These are phyloP conservation scores for Fusarium drepaniforme DNA, from an alignment of 2,329 filamentous ascomycete species.

Conservation along the genomic window DNA sequence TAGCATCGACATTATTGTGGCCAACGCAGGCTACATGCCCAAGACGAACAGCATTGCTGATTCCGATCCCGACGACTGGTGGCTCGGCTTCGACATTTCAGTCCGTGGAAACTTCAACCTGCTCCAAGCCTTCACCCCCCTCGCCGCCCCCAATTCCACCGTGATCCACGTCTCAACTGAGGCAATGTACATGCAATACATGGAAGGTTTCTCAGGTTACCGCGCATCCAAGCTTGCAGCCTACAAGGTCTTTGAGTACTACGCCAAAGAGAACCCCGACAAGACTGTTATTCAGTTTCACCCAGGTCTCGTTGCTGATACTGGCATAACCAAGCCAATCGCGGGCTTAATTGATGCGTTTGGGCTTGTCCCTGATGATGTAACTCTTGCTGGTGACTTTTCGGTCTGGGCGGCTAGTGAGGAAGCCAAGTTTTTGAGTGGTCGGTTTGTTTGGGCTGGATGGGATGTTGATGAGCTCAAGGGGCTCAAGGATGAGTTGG, in stretches of 20 bases:
- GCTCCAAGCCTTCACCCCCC: conserved; percentile 42
- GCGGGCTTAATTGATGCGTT: conserved; percentile 12
- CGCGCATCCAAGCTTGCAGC: conserved; percentile 56
- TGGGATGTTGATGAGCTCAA: conserved; percentile 66
- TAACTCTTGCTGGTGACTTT: conserved; percentile 55
- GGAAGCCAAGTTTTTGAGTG: conserved; percentile 60
- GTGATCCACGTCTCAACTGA: conserved; percentile 41
- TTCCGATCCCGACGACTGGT: conserved; percentile 40
- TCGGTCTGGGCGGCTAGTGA: conserved; percentile 57
- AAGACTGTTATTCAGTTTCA: conserved; percentile 57
- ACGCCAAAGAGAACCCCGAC: conserved; percentile 54
- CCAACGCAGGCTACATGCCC: conserved; percentile 47
- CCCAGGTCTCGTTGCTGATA: conserved; percentile 54
- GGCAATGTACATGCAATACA: conserved; percentile 40
- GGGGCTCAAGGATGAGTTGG: conserved; percentile 50
- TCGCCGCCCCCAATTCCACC: conserved; percentile 42
- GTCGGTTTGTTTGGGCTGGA: conserved; percentile 60
- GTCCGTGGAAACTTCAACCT: conserved; percentile 47
- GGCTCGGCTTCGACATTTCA: conserved; percentile 46
- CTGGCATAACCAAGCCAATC: conserved; percentile 41
- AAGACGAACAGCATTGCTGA: conserved; percentile 21
- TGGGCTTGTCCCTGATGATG: conserved; percentile 30
- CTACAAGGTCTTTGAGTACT: conserved; percentile 56
- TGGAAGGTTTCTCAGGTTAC: conserved; percentile 52
- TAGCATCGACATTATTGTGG: conserved; percentile 53